Evolutionary conservation across 306 rosid species (phyloP).

Genomic region (Malus fusca): DNA sequence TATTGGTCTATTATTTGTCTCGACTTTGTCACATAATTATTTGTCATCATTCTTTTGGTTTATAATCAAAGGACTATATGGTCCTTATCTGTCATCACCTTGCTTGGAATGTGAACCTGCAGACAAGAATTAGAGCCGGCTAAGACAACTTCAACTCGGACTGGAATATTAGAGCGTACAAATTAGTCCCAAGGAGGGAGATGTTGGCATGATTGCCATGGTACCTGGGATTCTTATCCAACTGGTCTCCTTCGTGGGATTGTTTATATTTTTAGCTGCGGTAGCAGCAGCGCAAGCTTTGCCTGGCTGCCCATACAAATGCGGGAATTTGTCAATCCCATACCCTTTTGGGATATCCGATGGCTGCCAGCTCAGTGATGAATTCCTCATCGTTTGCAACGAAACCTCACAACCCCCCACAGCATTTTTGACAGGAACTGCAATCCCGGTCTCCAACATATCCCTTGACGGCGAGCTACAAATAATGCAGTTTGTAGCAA

Average conservation of each 20-base stretch:
- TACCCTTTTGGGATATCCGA: slow-evolving; percentile 16
- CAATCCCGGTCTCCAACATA: neutral
- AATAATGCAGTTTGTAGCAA: slow-evolving; percentile 9
- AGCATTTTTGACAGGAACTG: neutral
- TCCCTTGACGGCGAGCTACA: slow-evolving; percentile 1
- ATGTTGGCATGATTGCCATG: neutral
- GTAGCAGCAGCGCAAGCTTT: slow-evolving; percentile 9
- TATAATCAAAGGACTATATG: neutral
- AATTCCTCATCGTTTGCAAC: slow-evolving; percentile 1
- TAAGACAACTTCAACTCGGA: neutral
- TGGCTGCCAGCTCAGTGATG: neutral
- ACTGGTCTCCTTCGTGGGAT: neutral
- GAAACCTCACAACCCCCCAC: neutral
- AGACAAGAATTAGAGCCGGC: neutral
- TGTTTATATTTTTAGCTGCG: neutral
- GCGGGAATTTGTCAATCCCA: slow-evolving; percentile 8
- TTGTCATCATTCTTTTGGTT: no score
- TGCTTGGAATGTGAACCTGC: neutral
- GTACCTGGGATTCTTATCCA: neutral
- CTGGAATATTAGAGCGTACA: neutral
- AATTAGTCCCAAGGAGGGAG: neutral
- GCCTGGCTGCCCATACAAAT: slow-evolving; percentile 5
- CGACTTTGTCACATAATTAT: neutral
- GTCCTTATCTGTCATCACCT: neutral
- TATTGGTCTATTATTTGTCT: neutral